Evolutionary conservation across 2,329 filamentous ascomycete genomes (phyloP).

Genomic region (Furcasterigmium furcatum): DNA sequence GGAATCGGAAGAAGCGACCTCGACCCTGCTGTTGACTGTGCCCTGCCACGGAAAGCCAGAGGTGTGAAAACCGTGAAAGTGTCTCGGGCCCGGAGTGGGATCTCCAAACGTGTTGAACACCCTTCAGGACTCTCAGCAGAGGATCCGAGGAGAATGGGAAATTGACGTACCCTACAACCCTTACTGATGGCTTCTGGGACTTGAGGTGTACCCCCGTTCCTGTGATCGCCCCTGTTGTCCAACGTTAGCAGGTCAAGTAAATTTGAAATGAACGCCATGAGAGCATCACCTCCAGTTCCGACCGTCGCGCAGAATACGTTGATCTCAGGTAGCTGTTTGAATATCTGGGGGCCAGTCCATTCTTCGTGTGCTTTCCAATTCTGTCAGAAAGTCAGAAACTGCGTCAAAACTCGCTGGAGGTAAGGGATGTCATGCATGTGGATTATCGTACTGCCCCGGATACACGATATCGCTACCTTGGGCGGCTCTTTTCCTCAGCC

Average conservation of each 20-base stretch:
- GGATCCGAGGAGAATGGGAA: neutral
- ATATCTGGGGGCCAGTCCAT: conserved; percentile 13
- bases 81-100: conserved; percentile 5
- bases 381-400: conserved; percentile 5
- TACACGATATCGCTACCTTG: conserved; percentile 20
- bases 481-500: conserved; percentile 20
- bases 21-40: conserved; percentile 1
- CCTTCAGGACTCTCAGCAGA: neutral
- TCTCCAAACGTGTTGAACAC: conserved; percentile 7
- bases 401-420: accelerated
- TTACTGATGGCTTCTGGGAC: conserved; percentile 2
- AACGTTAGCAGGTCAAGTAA: too few species aligned
- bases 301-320: conserved; percentile 6
- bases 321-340: conserved; percentile 5
- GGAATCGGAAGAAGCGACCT: conserved; percentile 3
- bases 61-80: conserved; percentile 3
- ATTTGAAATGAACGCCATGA: accelerated
- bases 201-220: conserved; percentile 2
- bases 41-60: conserved; percentile 7
- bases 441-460: conserved; percentile 30
- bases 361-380: conserved; percentile 13
- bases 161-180: neutral
- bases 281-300: conserved; percentile 1
- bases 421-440: conserved; percentile 20
- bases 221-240: conserved; percentile 7